A percentile compares a stretch with the other conserved stretches of the same genome.
These are phyloP conservation scores for Zygnema circumcarinatum DNA, from an alignment of 139 green algal genomes.

Conservation along the genomic window DNA sequence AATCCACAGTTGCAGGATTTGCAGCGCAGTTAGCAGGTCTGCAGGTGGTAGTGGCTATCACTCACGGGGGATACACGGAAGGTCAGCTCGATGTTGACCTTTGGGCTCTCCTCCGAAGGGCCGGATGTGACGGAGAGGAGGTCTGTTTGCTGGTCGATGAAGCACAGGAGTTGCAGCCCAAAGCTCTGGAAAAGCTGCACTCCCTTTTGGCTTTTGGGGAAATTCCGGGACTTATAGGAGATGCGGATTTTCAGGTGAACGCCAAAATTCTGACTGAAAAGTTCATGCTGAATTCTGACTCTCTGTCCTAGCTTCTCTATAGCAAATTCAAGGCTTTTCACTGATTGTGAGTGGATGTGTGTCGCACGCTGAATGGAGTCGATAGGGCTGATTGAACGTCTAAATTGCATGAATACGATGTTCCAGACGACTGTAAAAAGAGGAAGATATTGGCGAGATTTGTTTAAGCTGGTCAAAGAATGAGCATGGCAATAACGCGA, in stretches of 20 bases:
- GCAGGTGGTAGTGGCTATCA: slow-evolving; percentile 4
- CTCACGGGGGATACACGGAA: slow-evolving; percentile 22
- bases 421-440: too few relatives aligned
- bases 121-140: slow-evolving; percentile 32
- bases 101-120: background rate
- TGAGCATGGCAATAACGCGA: too few relatives aligned
- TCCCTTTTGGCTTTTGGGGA: slow-evolving; percentile 29
- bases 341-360: too few relatives aligned
- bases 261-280: background rate
- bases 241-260: slow-evolving; percentile 32
- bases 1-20: slow-evolving; percentile 2
- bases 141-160: slow-evolving; percentile 49
- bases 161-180: slow-evolving; percentile 30
- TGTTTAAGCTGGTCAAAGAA: too few relatives aligned
- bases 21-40: slow-evolving; percentile 17
- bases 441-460: too few relatives aligned
- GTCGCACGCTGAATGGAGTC: too few relatives aligned
- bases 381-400: too few relatives aligned
- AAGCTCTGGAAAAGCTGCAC: slow-evolving; percentile 36
- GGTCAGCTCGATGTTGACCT: slow-evolving; percentile 41
- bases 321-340: too few relatives aligned
- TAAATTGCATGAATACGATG: too few relatives aligned
- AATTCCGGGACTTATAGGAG: slow-evolving; percentile 28
- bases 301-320: background rate
- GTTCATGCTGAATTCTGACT: background rate